A percentile compares a stretch with the other conserved stretches of the same genome.
Evolutionary conservation across 106 monocot species (phyloP).

Genomic region (Phalaenopsis aphrodite): DNA sequence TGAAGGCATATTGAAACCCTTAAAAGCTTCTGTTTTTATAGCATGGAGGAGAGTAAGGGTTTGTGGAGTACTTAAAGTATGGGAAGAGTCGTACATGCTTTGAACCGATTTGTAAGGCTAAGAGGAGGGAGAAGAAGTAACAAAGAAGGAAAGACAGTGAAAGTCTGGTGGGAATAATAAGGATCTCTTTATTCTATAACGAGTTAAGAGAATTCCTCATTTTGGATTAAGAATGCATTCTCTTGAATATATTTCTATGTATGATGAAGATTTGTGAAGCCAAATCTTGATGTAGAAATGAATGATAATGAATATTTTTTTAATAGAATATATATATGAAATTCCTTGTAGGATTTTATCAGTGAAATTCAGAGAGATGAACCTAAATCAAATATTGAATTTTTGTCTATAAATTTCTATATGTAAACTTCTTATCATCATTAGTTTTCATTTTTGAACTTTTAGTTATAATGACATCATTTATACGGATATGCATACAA

Average conservation of each 20-base stretch:
- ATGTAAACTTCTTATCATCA: not conserved
- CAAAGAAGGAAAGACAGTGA: not conserved
- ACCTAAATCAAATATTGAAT: not conserved
- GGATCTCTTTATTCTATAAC: not conserved
- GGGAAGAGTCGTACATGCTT: not conserved
- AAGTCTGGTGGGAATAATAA: no score
- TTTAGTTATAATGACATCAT: not conserved
- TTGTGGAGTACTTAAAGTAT: no score
- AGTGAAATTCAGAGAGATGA: not conserved
- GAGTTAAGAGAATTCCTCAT: not conserved
- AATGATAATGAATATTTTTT: not conserved
- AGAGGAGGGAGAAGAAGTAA: not conserved
- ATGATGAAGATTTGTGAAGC: not conserved
- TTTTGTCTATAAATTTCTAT: not conserved
- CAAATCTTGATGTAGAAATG: not conserved
- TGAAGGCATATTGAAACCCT: not conserved
- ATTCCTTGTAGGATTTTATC: not conserved
- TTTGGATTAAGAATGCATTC: not conserved
- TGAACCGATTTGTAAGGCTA: slow-evolving; percentile 1
- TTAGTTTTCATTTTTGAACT: not conserved
- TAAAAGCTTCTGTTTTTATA: not conserved
- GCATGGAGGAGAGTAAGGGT: not conserved
- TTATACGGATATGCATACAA: no score
- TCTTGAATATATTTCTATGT: not conserved
- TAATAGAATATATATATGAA: no score